Base-by-base conservation (phyloP, 2,329 filamentous ascomycete species). In the Sclerotinia borealis region DNA sequence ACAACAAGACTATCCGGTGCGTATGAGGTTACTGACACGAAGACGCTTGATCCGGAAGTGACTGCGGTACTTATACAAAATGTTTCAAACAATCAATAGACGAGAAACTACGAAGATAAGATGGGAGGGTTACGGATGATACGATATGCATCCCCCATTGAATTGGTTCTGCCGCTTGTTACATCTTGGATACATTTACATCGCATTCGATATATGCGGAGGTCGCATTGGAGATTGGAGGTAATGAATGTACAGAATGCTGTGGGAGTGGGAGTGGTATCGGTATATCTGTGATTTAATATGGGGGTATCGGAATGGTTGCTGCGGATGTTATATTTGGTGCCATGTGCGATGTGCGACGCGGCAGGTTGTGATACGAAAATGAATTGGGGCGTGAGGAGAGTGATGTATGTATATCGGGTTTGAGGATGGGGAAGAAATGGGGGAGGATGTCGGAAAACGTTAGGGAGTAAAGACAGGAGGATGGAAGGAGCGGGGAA, bases 201-300 rank as follows among this genome's bases (percentile, higher is more conserved):
- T 56, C 9, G 27, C 52, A 56, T 56, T 56, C 39, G 27, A 56
- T 45, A 56, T 31, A 56, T 56, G 39, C 52, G 27, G 39, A 45
- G 52, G 27, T 34, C 17, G 37, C 37, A 56, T 56, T 25, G 19
- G 19, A 31, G 27, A 31, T 43, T 31, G 19, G 39, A 19, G 19
- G n/a, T 36, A 34, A 19, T 34, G 9, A 56, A 27, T 29, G 10
- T 45, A 4, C 39, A 56, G 43, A 15, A 56, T 31, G 52, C 13
- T 2, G 27, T 45, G 27, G 39, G 22, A 11, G 39, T 11, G 31
- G 39, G 22, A 11, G 39, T 11, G 31, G 4, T 15, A 11, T 13
- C 11, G 37, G 7, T 22, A 25, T 22, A n/a, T 13, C 43, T 45
- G 27, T 43, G 37, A 56, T 25, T 25, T 34, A 31, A 29, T 31